Base-by-base conservation (phyloP, 345 rosid species). In the Syzygium grande region DNA sequence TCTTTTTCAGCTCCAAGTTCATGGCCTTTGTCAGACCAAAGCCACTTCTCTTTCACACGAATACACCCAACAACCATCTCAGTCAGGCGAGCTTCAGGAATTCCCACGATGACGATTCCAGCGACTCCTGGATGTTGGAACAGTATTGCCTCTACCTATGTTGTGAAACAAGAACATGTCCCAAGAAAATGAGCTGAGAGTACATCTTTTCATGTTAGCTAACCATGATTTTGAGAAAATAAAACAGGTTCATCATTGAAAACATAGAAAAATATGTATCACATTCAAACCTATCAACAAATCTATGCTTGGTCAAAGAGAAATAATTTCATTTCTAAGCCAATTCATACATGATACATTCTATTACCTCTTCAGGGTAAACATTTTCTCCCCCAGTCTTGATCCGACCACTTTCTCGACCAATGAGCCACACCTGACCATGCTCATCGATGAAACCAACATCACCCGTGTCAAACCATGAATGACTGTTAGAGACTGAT, bases 391-490 rank as follows among this genome's bases (percentile, higher is more conserved):
- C 98, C 15, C 99, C 99, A 68, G 96, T 94, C 91, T 95, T 97
- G 88, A 96, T 95, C 21, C 94, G 91, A 46, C 96, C 97, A 85
- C 92, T 94, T 85, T 91, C 89, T 43, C 96, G 95, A 63, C 99
- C 99, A 85, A 93, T 89, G 22, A 96, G 98, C 96, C 99, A 97
- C n/a, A 95, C 58, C 83, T 92, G 93, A 41, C 98, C 96, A 86
- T 41, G 86, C 54, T 89, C 91, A 88, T 96, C 98, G 2, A 95
- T 90, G 77, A 87, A 84, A 38, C 99, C 98, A 23, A 95, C 85
- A 90, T 97, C 99, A 78, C 97, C 98, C 5, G 98, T 96, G 92
- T 95, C 97, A 51, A 97, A 92, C 99, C 99, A 97, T 89, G 78
- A 87, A 65, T 89, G 93, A 86, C 84, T 63, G 29, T 49, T 43